Base-by-base conservation (phyloP, 208 protist species). In the Crithidia bombi region DNA sequence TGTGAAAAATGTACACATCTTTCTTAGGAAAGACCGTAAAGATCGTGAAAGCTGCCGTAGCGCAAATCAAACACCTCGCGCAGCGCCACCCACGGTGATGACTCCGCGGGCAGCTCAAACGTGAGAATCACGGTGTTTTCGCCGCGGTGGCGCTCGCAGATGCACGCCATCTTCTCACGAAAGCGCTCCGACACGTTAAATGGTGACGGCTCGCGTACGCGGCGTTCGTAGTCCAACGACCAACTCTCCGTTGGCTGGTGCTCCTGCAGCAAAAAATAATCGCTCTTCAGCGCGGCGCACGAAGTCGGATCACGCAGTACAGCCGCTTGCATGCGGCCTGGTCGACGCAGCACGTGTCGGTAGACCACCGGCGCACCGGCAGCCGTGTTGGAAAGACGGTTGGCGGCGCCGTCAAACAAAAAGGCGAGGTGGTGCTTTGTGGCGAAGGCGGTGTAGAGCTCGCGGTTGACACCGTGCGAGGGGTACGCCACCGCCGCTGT, bases 181-280 rank as follows among this genome's bases (percentile, higher is more conserved):
- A 94, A 91, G 5, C 85, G 81, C 55, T 94, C 87, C 10, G 87
- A 92, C 12, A 92, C 78, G 61, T 96, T 96, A 69, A 86, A 92
- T 3, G 76, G 65, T n/a, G 79, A 86, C 3, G 91, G 91, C 73
- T 94, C 78, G 2, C 91, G 80, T 56, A 94, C 79, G 14, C 91
- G 73, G 26, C 63, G 38, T 5, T 64, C 39, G 44, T 83, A 89
- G 38, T 87, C 77, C 15, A 94, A 61, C 2, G 76, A 69, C 41
- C 79, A 71, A 10, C 63, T 65, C 5, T 83, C 75, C 1, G 75
- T 66, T 1, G 62, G 67, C 49, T 82, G 71, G 33, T 82, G 79
- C 65, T 96, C 87, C 49, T 94, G 91, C 68, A 86, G 56, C 12
- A 93, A 36, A 66, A 87, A 91, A 19, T 83, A 59, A 59, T 96